Conservation (phyloP, 768 basidiomycete species). For the Mycena latifolia region DNA sequence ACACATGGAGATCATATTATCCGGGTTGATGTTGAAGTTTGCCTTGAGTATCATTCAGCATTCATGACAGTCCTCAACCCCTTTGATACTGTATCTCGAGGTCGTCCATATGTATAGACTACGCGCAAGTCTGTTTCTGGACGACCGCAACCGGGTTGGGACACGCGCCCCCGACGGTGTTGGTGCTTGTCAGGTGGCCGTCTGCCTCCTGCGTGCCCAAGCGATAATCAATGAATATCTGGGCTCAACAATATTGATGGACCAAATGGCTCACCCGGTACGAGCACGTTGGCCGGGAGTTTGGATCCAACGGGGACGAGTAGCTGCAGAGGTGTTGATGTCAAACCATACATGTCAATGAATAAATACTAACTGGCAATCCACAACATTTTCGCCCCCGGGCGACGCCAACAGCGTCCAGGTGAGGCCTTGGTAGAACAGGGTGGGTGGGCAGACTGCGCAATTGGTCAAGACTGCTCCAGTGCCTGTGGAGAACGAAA, state of each 20-base stretch:
- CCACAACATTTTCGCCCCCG: constrained; percentile 14
- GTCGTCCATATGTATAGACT: neutral
- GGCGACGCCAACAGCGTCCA: constrained; percentile 3
- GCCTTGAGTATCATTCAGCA: too few species aligned
- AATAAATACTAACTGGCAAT: constrained; percentile 13
- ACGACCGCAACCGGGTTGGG: constrained; percentile 9
- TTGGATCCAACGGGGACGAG: constrained; percentile 4
- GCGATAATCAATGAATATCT: constrained; percentile 7
- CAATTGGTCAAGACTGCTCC: constrained; percentile 14
- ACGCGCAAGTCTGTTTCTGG: constrained; percentile 5
- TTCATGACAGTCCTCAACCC: too few species aligned
- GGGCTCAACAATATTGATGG: neutral
- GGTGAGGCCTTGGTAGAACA: constrained; percentile 17
- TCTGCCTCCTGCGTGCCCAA: constrained; percentile 6
- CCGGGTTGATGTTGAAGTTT: too few species aligned
- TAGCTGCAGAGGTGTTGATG: constrained; percentile 10
- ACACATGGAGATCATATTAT: too few species aligned
- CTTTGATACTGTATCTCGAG: constrained; percentile 1
- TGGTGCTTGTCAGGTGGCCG: constrained; percentile 11
- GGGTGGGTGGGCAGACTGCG: constrained; percentile 9
- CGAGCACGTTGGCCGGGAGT: constrained; percentile 4
- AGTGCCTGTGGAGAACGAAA: constrained; percentile 14
- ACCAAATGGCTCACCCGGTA: constrained; percentile 10
- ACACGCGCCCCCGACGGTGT: constrained; percentile 14
- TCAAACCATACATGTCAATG: constrained; percentile 1